Evolutionary conservation across 2,329 filamentous ascomycete genomes (phyloP), one percentile per base, ranked within the genome.

Genomic region (Calonectria hawksworthii): DNA sequence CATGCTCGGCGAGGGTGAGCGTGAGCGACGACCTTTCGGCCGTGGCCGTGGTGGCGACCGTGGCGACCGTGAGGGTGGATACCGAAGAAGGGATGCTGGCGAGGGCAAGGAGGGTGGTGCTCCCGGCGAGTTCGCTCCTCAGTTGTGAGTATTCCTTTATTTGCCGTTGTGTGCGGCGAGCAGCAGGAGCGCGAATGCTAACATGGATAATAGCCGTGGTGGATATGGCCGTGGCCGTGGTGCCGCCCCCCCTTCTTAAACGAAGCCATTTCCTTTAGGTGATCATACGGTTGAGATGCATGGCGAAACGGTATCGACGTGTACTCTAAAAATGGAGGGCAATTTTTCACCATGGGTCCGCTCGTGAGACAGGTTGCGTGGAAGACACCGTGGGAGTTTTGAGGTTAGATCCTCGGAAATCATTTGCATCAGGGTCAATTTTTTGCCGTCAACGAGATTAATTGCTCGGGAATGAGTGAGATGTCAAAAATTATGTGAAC

Each of bases 51-150:
- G 93, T 81, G 92, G 90, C 80, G 91, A 91, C 84, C 93, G 94
- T 89, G 94, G 94, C 83, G 94, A 95, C 88, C 94, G 94, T 84
- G 93, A 96, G 89, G 96, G 96, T 87, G 95, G 94, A 86, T 98
- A 98, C 93, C 92, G 96, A 88, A 93, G 96, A 88, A 94, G 96
- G 86, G 95, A 98, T 85, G 93, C 92, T 89, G 94, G 93, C 85
- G 93, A 94, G 87, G 92, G 93, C 87, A 98, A 98, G 93, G 95
- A 98, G 90, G 95, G 95, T 85, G 95, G 93, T 91, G 95, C 95
- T 86, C 94, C 95, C 85, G 94, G 95, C 89, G 95, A 96, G 89
- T 98, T 97, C 88, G 93, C 94, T 89, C 96, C 96, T 86, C 93
- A 94, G 88, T 98, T 98, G 93, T 94, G 89, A 92, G 92, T 88